These are phyloP conservation scores for Withania somnifera DNA, from an alignment of 305 asterid genomes.

Conservation along the genomic window DNA sequence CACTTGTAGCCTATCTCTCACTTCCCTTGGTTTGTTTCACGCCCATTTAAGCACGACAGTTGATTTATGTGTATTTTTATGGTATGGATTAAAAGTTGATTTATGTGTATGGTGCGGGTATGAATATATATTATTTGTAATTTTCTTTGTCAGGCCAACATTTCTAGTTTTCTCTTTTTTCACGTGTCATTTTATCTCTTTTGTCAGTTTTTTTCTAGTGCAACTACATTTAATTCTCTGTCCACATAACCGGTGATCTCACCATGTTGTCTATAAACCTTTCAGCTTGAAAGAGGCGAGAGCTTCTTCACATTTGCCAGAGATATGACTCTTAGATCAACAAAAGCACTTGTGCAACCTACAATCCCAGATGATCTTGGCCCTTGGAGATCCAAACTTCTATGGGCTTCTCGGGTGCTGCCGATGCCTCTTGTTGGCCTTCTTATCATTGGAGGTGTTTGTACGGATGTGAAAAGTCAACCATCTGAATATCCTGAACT, in stretches of 20 bases:
- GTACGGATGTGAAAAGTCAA: constrained; percentile 60
- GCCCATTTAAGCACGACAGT: not conserved
- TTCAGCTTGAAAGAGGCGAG: constrained; percentile 90
- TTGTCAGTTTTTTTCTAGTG: not conserved
- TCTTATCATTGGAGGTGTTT: constrained; percentile 71
- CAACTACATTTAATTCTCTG: not conserved
- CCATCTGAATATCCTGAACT: constrained; percentile 61
- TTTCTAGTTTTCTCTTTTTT: not conserved
- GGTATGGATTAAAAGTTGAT: not conserved
- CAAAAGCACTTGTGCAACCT: constrained; percentile 69
- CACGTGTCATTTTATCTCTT: not conserved
- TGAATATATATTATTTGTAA: not conserved
- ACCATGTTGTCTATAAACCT: constrained; percentile 7
- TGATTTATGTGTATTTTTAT: not conserved
- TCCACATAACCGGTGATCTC: not conserved
- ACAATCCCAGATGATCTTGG: constrained; percentile 66
- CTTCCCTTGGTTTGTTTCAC: not conserved
- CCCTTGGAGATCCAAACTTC: constrained; percentile 88
- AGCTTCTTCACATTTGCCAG: constrained; percentile 90
- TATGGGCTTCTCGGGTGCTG: constrained; percentile 80
- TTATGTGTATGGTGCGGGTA: not conserved
- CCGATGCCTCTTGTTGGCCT: constrained; percentile 99
- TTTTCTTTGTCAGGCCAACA: not conserved
- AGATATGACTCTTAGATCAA: constrained; percentile 83
- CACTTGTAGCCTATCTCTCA: not conserved